A percentile compares a stretch with the other conserved stretches of the same genome.
phyloP scores from a whole-genome alignment of 202 grass and related monocot genomes.

The Schoenoplectus triqueter region DNA sequence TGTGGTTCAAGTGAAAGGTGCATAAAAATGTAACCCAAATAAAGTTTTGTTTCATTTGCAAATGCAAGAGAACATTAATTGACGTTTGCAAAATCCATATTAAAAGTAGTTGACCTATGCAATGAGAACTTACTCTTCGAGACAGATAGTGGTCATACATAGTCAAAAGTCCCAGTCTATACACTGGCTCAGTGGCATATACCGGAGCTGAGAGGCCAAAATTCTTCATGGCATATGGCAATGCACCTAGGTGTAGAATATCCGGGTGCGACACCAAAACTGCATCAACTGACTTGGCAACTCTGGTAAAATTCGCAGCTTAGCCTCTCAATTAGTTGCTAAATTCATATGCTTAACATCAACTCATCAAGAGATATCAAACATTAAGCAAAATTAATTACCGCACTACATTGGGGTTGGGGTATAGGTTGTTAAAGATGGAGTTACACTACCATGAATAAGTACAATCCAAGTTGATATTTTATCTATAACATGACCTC shows the following conservation, averaged over 20 bases:
- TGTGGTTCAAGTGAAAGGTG: too few species aligned
- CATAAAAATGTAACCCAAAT: too few species aligned
- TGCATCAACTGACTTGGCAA: slow-evolving; percentile 75
- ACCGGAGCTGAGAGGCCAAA: slow-evolving; percentile 80
- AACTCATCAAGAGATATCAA: not conserved
- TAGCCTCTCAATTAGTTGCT: not conserved
- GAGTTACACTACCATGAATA: not conserved
- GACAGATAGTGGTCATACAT: slow-evolving; percentile 94
- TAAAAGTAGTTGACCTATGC: not conserved
- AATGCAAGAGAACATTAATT: not conserved
- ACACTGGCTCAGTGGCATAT: slow-evolving; percentile 93
- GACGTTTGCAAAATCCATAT: not conserved
- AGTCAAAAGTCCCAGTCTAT: slow-evolving; percentile 94
- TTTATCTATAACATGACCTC: too few species aligned
- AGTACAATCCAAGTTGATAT: too few species aligned
- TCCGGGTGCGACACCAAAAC: slow-evolving; percentile 92
- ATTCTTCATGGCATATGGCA: slow-evolving; percentile 91
- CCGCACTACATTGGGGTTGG: not conserved
- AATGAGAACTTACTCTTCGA: slow-evolving; percentile 69
- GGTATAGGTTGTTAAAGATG: not conserved
- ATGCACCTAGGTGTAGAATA: slow-evolving; percentile 90
- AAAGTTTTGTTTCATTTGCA: too few species aligned
- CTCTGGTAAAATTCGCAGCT: slow-evolving; percentile 50
- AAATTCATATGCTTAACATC: not conserved
- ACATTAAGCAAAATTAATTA: slow-evolving; percentile 7